A percentile compares a stretch with the other conserved stretches of the same genome.
Conservation (phyloP, 495 filamentous ascomycete species). For the Podospora bellae-mahoneyi region DNA sequence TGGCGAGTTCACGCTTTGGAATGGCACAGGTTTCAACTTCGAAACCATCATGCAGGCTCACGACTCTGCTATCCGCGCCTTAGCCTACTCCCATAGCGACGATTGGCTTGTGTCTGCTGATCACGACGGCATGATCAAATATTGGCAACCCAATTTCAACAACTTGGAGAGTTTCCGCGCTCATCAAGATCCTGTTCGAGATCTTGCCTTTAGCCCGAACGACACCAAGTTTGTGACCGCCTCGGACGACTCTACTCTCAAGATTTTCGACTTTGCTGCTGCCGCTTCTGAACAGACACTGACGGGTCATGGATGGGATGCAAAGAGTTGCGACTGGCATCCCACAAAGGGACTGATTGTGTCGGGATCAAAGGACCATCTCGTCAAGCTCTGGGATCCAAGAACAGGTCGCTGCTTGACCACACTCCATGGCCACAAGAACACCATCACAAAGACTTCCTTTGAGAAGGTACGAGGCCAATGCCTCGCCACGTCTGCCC, state of each 20-base stretch:
- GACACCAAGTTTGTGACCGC: conserved; percentile 95
- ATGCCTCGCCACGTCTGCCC: conserved; percentile 83
- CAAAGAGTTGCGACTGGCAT: conserved; percentile 95
- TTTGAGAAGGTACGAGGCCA: conserved; percentile 82
- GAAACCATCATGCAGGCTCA: conserved; percentile 99
- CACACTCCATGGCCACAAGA: conserved; percentile 96
- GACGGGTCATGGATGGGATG: conserved; percentile 92
- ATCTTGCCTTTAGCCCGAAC: conserved; percentile 88
- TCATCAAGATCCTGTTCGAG: conserved; percentile 83
- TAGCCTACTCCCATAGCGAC: conserved; percentile 87
- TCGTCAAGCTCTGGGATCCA: conserved; percentile 97
- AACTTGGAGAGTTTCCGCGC: conserved; percentile 93
- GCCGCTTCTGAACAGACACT: conserved; percentile 75
- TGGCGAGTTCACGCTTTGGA: conserved; percentile 98
- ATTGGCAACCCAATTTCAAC: conserved; percentile 99
- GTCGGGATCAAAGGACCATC: conserved; percentile 94
- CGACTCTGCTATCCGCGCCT: conserved; percentile 83
- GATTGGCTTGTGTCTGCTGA: conserved; percentile 97
- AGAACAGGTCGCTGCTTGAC: conserved; percentile 84
- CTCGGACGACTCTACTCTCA: conserved; percentile 86
- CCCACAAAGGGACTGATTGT: conserved; percentile 91
- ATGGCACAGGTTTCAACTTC: conserved; percentile 98
- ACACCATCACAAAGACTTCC: conserved; percentile 81
- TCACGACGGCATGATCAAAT: conserved; percentile 92
- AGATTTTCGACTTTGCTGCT: conserved; percentile 95